Conservation (phyloP, 1,284 basidiomycete genomes). For the Heliocybe sulcata region DNA sequence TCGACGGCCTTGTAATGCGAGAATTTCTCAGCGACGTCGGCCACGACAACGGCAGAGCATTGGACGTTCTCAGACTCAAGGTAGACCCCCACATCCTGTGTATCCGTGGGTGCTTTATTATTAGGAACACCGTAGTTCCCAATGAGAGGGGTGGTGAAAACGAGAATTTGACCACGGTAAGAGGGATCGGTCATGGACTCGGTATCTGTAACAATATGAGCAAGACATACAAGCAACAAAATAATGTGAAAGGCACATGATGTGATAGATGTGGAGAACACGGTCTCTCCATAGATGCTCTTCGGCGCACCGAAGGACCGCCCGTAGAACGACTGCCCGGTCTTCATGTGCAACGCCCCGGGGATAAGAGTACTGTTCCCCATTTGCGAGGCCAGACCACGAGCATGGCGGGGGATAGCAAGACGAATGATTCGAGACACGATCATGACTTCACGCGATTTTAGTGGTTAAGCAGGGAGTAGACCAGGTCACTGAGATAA, state of each 20-base stretch:
- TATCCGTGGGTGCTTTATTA: constrained; percentile 72
- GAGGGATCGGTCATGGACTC: constrained; percentile 99
- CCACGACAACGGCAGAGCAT: constrained; percentile 90
- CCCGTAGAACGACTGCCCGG: constrained; percentile 88
- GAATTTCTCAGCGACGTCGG: constrained; percentile 91
- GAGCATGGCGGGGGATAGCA: constrained; percentile 35
- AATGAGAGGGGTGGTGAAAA: constrained; percentile 97
- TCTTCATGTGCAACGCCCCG: constrained; percentile 89
- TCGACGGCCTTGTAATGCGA: constrained; percentile 95
- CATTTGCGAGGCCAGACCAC: constrained; percentile 63
- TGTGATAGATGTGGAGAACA: constrained; percentile 98
- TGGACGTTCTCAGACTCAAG: constrained; percentile 90
- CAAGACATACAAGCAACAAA: background rate
- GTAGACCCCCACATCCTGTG: constrained; percentile 82
- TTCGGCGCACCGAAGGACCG: constrained; percentile 85
- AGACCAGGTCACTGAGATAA: constrained; percentile 82
- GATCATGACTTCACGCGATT: constrained; percentile 39
- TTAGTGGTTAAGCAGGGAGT: constrained; percentile 56
- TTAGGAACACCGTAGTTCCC: constrained; percentile 97
- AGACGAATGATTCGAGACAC: constrained; percentile 39
- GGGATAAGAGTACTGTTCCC: constrained; percentile 46
- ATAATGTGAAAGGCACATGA: constrained; percentile 52
- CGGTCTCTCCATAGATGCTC: constrained; percentile 93
- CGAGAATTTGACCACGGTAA: constrained; percentile 95
- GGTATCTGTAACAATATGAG: constrained; percentile 56